Base-by-base conservation (phyloP, 2,329 filamentous ascomycete species). In the Periconia sp. region DNA sequence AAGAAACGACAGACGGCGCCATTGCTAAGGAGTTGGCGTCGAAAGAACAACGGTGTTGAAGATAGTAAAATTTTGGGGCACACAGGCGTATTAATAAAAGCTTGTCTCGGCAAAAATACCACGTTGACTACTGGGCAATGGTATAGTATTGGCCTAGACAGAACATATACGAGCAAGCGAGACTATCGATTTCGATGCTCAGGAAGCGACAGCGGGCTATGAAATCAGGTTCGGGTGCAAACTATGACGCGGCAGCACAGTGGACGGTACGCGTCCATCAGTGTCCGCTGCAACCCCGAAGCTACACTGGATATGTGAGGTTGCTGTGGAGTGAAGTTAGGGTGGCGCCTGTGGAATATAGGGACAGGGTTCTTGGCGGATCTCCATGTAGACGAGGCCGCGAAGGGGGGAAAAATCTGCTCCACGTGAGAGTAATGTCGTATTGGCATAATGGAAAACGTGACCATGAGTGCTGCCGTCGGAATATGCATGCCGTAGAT, bases 101-200 rank as follows among this genome's bases (percentile, higher is more conserved):
- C 52, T 42, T 38, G 49, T 43, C 54, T 65, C 60, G 61, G 61
- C 59, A 63, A 46, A 59, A 58, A 46, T 45, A 52, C 45, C 35
- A 50, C 48, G 44, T 48, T 50, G 29, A 52, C 45, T 56, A 59
- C 57, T 56, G 54, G 56, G 43, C 49, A 50, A 52, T 43, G 45
- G 40, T 33, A 36, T 51, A 45, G 36, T 44, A 54, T 51, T 50
- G 55, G 47, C 50, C 58, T 52, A 59, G 56, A 58, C 40, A 52
- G 50, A 56, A 48, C 37, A 46, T 59, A 61, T 52, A 57, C 19
- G 29, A n/a, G 30, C 41, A 51, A 44, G 36, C n/a, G 34, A 52
- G 22, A 63, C 57, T 66, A 67, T 67, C 45, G 62, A 63, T 59
- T 65, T 54, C 46, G 46, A 36, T 45, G 48, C 54, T 43, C 40